Evolutionary conservation across 164 flowering plant genomes (phyloP), one percentile per base, ranked within the genome.

Genomic region (Santalum album): DNA sequence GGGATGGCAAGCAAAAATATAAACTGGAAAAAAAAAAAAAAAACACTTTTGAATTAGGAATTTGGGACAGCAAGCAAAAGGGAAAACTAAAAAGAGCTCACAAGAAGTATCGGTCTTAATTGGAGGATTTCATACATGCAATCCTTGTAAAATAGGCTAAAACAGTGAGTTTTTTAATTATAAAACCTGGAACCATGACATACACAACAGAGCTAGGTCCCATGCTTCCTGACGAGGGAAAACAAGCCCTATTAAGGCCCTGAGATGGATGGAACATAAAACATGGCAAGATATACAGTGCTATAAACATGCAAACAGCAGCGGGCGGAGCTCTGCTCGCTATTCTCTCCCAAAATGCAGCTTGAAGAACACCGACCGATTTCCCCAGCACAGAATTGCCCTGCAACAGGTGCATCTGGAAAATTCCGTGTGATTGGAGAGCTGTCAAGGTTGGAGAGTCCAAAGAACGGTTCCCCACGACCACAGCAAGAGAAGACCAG

Each of bases 401-500:
- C 97, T n/a, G 69, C 80, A 19, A 86, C 25, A 10, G 86, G 70
- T 25, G 65, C 57, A 25, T 67, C 77, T 1, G 87, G 86, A 26
- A 86, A 86, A 61, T 72, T 78, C 38, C 75, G 79, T 43, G 68
- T 25, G 58, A 89, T 72, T 7, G 82, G 83, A 12, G 75, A 67
- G 70, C 87, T 74, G 54, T 86, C 90, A 53, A 75, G 65, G 59
- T 78, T 70, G 14, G 27, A 54, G 19, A 38, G 24, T 16, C 73
- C 81, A 51, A 82, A 84, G 53, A 86, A 84, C 0, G 75, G 57
- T 3, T 72, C 75, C 5, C 78, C 90, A 14, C 95, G 89, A 38
- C 91, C 90, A 75, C 55, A 68, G 52, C 90, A 84, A 12, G 82
- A 3, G 61, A 89, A 82, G 20, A 89, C 50, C 5, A 89, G 62